These are phyloP conservation scores for Amauroascus niger DNA, from an alignment of 2,329 filamentous ascomycete species.

Conservation along the genomic window DNA sequence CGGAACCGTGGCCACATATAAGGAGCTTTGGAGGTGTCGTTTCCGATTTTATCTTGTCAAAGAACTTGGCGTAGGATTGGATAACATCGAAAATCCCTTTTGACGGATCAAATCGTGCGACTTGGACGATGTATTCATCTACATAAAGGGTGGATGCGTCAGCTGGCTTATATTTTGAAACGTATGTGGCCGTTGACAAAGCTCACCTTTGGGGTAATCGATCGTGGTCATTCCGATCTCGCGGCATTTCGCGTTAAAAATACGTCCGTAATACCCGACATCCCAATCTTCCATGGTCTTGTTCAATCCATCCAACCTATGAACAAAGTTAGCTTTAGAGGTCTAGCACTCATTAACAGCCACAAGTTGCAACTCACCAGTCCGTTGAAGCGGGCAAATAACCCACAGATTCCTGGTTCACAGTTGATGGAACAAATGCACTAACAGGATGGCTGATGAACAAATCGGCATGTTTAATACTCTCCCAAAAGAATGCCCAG, in stretches of 20 bases:
- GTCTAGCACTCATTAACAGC: background rate
- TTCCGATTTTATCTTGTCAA: slow-evolving; percentile 45
- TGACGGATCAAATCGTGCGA: slow-evolving; percentile 72
- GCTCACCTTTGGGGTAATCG: slow-evolving; percentile 32
- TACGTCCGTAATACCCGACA: slow-evolving; percentile 60
- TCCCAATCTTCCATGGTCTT: slow-evolving; percentile 64
- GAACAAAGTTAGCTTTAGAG: slow-evolving; percentile 12
- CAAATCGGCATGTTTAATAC: slow-evolving; percentile 60
- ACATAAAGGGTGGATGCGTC: background rate
- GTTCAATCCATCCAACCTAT: slow-evolving; percentile 66
- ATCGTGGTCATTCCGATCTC: slow-evolving; percentile 43
- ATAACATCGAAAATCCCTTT: slow-evolving; percentile 74
- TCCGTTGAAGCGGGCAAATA: slow-evolving; percentile 75
- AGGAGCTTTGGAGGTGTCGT: slow-evolving; percentile 59
- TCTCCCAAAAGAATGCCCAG: slow-evolving; percentile 66
- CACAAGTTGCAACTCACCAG: slow-evolving; percentile 42
- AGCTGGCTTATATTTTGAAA: slow-evolving; percentile 15
- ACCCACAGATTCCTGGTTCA: slow-evolving; percentile 56
- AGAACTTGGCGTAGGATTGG: slow-evolving; percentile 64
- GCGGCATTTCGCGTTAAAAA: slow-evolving; percentile 57
- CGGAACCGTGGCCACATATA: slow-evolving; percentile 66
- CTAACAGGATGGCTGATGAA: slow-evolving; percentile 76
- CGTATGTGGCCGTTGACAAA: slow-evolving; percentile 44
- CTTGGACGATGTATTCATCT: slow-evolving; percentile 67
- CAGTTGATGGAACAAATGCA: slow-evolving; percentile 60